A percentile compares a stretch with the other conserved stretches of the same genome.
Conservation (phyloP, 2,329 filamentous ascomycete species). For the Zarea fungicola region DNA sequence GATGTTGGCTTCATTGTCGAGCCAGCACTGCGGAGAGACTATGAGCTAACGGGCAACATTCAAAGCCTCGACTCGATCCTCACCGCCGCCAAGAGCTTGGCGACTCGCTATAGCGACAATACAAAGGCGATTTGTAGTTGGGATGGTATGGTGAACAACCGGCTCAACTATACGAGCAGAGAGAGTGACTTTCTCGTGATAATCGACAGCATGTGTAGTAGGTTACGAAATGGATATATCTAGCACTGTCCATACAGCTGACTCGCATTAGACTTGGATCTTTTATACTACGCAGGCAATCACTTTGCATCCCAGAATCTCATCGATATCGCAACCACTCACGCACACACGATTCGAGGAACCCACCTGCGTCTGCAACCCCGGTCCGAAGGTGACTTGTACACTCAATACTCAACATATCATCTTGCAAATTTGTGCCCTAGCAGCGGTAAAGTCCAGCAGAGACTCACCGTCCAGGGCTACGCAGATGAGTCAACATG, state of each 20-base stretch:
- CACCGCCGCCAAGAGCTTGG: constrained; percentile 38
- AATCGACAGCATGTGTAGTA: constrained; percentile 37
- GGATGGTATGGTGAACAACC: constrained; percentile 33
- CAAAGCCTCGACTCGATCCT: constrained; percentile 36
- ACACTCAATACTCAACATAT: constrained; percentile 24
- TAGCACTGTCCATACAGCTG: too few species aligned
- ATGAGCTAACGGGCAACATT: constrained; percentile 37
- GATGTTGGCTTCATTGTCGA: constrained; percentile 51
- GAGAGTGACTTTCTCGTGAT: constrained; percentile 32
- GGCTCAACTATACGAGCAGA: constrained; percentile 22
- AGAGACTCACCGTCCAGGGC: constrained; percentile 41
- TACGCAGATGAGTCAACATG: constrained; percentile 41
- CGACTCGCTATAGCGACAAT: constrained; percentile 34
- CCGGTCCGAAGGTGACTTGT: not conserved
- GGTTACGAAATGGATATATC: too few species aligned
- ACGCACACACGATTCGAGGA: constrained; percentile 34
- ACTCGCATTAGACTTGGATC: constrained; percentile 24
- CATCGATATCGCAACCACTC: constrained; percentile 30
- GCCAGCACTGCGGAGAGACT: constrained; percentile 41
- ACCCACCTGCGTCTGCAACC: constrained; percentile 33
- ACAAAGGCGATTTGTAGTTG: constrained; percentile 44
- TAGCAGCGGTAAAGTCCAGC: constrained; percentile 31
- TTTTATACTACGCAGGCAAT: constrained; percentile 33
- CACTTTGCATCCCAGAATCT: constrained; percentile 26
- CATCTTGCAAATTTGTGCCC: constrained; percentile 45